phyloP scores from a whole-genome alignment of 371 early-diverging fungal species.

The Sporodiniella umbellata region DNA sequence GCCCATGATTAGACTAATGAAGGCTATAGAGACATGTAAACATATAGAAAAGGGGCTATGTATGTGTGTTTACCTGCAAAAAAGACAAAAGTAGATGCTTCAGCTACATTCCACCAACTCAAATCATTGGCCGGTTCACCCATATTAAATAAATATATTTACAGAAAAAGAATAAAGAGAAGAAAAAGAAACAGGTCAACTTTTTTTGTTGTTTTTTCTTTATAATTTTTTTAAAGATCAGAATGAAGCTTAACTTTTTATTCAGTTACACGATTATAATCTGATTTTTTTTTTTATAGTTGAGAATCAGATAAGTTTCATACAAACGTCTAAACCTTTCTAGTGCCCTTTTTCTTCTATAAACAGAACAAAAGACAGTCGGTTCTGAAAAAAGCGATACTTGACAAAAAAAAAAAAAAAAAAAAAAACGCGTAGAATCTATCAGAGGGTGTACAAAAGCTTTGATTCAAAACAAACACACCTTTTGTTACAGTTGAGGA shows the following conservation, averaged over 20 bases:
- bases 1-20: constrained; percentile 33
- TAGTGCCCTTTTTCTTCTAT: too few species aligned
- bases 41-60: too few species aligned
- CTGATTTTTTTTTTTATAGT: not conserved
- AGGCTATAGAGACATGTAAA: constrained; percentile 15
- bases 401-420: too few species aligned
- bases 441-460: too few species aligned
- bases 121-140: constrained; percentile 15
- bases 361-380: too few species aligned
- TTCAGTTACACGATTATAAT: not conserved
- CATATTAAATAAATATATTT: constrained; percentile 3
- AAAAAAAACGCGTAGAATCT: too few species aligned
- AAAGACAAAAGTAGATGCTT: constrained; percentile 33
- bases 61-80: constrained; percentile 40
- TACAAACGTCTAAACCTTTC: too few species aligned
- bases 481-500: too few species aligned
- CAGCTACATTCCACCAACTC: constrained; percentile 38
- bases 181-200: constrained; percentile 2
- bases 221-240: not conserved
- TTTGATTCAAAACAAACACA: too few species aligned
- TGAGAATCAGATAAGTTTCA: too few species aligned
- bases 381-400: too few species aligned
- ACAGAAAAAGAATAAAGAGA: not conserved
- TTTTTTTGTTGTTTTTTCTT: too few species aligned
- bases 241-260: not conserved